Evolutionary conservation across 345 rosid species (phyloP), one percentile per base, ranked within the genome.

Genomic region (Eucalyptus pumila): DNA sequence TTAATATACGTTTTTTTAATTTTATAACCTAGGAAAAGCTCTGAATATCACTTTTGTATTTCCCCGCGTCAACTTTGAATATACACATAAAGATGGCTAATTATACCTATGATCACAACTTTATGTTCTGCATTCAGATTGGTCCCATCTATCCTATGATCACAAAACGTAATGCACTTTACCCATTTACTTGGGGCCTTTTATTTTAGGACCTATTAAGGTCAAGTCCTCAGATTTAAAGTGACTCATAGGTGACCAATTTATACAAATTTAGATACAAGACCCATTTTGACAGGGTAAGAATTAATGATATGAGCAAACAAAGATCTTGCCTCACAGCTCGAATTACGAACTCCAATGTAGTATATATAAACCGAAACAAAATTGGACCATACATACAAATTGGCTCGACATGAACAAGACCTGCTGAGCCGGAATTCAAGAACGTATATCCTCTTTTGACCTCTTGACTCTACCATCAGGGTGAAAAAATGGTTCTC

Each of bases 381-480:
- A 94, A 94, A 94, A 93, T 93, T 91, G 93, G 87, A 86, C 60
- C 72, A 91, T 88, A 87, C 87, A 87, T 91, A 81, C 89, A 89
- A 14, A 87, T 50, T 54, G 80, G 67, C 80, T 32, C 80, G 24
- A 67, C 48, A 65, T 65, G 44, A 47, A 26, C 83, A 87, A 87
- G 44, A 34, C 81, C 58, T 49, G 83, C 27, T 76, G 47, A 76
- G 13, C 45, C 42, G 23, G 45, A 37, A 76, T 37, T 76, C 83
- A 76, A 88, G 47, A 88, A 90, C 72, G 44, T 21, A 32, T 56
- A 86, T 32, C 87, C 62, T 86, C 54, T 24, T 86, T 52, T 86
- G 60, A 86, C 30, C 45, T 50, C 44, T 49, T 17, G 27, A 56
- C 44, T 86, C 44, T 37, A 87, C 88, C 90, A 60, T 72, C 45